Base-by-base conservation (phyloP, 768 basidiomycete genomes). In the Lentinula boryana region DNA sequence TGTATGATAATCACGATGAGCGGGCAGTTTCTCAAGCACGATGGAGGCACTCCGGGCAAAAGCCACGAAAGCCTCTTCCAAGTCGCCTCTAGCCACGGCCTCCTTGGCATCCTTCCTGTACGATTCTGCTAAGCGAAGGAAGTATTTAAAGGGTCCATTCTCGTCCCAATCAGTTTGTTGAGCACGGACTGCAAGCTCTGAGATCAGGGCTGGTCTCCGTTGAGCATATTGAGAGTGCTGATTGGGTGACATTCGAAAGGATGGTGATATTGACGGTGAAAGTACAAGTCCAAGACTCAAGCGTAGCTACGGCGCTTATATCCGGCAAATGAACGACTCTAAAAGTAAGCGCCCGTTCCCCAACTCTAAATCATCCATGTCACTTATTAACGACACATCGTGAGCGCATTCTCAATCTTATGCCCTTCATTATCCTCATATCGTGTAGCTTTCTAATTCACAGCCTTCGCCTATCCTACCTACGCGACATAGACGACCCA, bases 401-500 rank as follows among this genome's bases (percentile, higher is more conserved):
- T 69, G 13, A 56, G 54, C 32, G 35, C 53, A 23, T 21, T 32
- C 35, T 46, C 21, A 46, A 9, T 4, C 31, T 46, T 63, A 5
- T 43, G 31, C 21, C 15, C 16, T 23, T 10, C 13, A 56, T 61
- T 16, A 56, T 36, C 36, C 36, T 31, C 23, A 4, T 18, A 63
- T 41, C 63, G 18, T 56, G 9, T 62, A 84, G 83, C 63, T 83
- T 87, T 69, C 78, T 96, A 40, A 89, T 95, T 7, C 95, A 97
- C 70, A 85, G 83, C 64, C 78, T 97, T 5, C 87, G 95, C 5
- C 77, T 98, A 31, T 85, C 88, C 12, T 94, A 95, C 69, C 79
- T 98, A n/a, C 89, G 93, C 62, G 85, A 88, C 65, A 85, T 93
- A 43, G 89, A 93, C 60, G 95, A 97, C 68, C 86, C 88, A 1